Conservation (phyloP, 2,329 filamentous ascomycete species). For the Coleophoma cylindrospora region DNA sequence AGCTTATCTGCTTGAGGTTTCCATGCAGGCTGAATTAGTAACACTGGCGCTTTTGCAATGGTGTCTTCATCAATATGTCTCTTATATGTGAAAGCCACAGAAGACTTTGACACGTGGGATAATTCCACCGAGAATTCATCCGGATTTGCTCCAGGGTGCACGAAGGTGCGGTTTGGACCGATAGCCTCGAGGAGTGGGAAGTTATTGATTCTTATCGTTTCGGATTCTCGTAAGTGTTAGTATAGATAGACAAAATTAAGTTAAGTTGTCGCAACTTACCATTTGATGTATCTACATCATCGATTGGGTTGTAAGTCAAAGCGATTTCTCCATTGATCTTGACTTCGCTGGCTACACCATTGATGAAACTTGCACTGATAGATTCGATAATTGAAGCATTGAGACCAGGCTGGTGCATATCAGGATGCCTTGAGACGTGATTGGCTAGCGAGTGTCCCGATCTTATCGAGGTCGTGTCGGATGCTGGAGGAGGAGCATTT, state of each 20-base stretch:
- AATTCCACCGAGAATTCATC: conserved; percentile 80
- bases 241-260: conserved; percentile 2
- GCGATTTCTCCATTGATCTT: conserved; percentile 86
- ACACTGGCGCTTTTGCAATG: conserved; percentile 46
- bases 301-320: conserved; percentile 65
- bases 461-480: conserved; percentile 87
- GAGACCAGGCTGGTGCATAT: conserved; percentile 73
- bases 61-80: conserved; percentile 64
- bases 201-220: conserved; percentile 61
- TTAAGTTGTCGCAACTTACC: conserved; percentile 32
- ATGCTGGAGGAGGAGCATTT: conserved; percentile 43
- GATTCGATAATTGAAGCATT: conserved; percentile 90
- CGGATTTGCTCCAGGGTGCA: conserved; percentile 59
- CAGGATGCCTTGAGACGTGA: conserved; percentile 72
- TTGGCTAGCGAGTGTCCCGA: conserved; percentile 78
- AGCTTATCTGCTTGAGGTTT: conserved; percentile 80
- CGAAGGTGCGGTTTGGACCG: conserved; percentile 87
- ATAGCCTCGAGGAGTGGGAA: conserved; percentile 86
- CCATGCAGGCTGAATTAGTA: conserved; percentile 63
- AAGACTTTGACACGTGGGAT: conserved; percentile 65
- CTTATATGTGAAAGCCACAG: conserved; percentile 89
- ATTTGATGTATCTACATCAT: conserved; percentile 34
- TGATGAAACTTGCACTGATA: conserved; percentile 78
- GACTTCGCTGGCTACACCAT: conserved; percentile 64
- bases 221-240: conserved; percentile 4